Base-by-base conservation (phyloP, 208 protist genomes). In the Porcisia hertigi region DNA sequence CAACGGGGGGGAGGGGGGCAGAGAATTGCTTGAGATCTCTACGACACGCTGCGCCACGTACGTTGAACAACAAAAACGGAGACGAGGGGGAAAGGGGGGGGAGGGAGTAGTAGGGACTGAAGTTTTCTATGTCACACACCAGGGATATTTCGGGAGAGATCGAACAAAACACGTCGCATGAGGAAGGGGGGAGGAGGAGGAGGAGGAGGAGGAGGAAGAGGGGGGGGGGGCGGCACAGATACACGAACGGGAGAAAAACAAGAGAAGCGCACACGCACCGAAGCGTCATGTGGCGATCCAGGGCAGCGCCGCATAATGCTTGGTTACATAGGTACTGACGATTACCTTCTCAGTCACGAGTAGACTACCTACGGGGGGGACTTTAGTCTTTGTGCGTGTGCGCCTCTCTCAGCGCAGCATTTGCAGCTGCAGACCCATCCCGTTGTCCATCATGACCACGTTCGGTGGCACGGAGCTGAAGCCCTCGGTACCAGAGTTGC, bases 371-470 rank as follows among this genome's bases (percentile, higher is more conserved):
- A 30, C 30, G 30, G 30, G 30, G 30, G 30, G 30, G 30, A 25
- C 2, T 39, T 34, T 11, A 8, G 58, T 2, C 58, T 62, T 62
- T 62, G 1, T 62, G 1, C 20, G 34, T 45, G 30, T 43, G 34
- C n/a, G n/a, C n/a, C n/a, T n/a, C 20, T 45, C 12, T 71, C 77
- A 69, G 53, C n/a, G 71, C 39, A 77, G 62, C 25, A 81, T 47
- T 55, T 81, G 77, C 12, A 77, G 60, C 64, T 64, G 77, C 55
- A 76, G 14, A 9, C 64, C 77, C 52, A 73, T 41, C 43, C 49
- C 39, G 39, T 69, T 73, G 36, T 73, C 69, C 30, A 67, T 54
- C 34, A 72, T 72, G 55, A 59, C 58, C 14, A 53, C 41, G 20
- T 55, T 75, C 39, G 71, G 71, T 2, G 73, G 58, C 62, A 76